These are phyloP conservation scores for Pelagophyceae sp. DNA, from an alignment of 352 stramenopile species.

Conservation along the genomic window DNA sequence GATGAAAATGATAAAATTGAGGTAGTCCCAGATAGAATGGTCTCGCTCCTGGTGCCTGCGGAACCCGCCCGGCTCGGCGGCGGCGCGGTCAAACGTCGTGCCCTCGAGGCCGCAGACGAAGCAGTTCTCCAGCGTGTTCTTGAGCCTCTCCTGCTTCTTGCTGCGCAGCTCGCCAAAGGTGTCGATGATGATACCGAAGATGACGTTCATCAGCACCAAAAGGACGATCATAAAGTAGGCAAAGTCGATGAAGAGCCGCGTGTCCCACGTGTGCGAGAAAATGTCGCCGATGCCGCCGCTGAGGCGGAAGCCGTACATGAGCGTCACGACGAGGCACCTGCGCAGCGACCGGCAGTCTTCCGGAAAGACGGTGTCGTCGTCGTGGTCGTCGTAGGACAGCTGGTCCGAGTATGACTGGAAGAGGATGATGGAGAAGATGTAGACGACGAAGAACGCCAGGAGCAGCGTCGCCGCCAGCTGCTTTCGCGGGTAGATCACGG, in stretches of 20 bases:
- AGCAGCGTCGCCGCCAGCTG: conserved; percentile 32
- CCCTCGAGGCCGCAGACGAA: conserved; percentile 41
- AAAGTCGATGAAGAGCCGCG: conserved; percentile 33
- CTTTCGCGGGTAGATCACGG: conserved; percentile 31
- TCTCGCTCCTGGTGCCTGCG: conserved; percentile 34
- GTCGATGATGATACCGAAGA: conserved; percentile 50
- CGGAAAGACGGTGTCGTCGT: neutral
- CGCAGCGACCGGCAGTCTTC: conserved; percentile 27
- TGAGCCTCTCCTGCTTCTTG: conserved; percentile 35
- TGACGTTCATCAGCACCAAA: conserved; percentile 42
- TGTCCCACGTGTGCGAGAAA: conserved; percentile 21
- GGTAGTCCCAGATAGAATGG: conserved; percentile 49
- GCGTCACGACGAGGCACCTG: conserved; percentile 26
- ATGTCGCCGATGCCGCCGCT: conserved; percentile 32
- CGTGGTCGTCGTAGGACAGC: conserved; percentile 18
- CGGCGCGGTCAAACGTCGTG: conserved; percentile 35
- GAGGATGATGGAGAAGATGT: conserved; percentile 36
- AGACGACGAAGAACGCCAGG: conserved; percentile 29
- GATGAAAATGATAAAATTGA: conserved; percentile 47
- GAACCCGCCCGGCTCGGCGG: conserved; percentile 36
- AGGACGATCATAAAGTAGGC: conserved; percentile 43
- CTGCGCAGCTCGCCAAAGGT: conserved; percentile 39
- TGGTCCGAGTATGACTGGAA: conserved; percentile 29
- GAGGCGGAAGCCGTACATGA: conserved; percentile 30
- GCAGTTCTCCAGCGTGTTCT: conserved; percentile 29